Base-by-base conservation (phyloP, 1,284 basidiomycete species). In the Lentinus polychrous region DNA sequence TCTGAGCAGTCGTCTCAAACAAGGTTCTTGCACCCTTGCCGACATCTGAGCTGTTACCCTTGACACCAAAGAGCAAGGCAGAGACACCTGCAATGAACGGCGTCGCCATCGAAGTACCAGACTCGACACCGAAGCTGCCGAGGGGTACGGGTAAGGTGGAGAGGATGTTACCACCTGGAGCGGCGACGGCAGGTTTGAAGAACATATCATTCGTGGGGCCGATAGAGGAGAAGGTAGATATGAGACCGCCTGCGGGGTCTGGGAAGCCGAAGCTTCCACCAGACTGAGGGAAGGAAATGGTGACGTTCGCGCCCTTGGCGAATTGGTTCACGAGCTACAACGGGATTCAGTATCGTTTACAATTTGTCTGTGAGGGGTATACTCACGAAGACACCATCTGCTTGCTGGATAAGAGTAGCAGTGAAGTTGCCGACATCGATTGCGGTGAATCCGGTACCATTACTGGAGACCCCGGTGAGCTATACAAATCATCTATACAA, bases 71-170 rank as follows among this genome's bases (percentile, higher is more conserved):
- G 45, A 84, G 71, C 2, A 90, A 70, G 1, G 85, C 86, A 12
- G 79, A 72, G 36, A 75, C 72, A 8, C 84, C 86, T 2, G 86
- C 78, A 44, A 80, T 67, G 65, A 79, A 82, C 0, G 75, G 76
- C 14, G 70, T 69, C 1, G 71, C 69, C 67, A 72, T 71, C 10
- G 63, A 64, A 24, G 67, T 68, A 15, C 74, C 79, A 17, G 71
- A 79, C 32, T 65, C 53, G 38, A 75, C 64, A 4, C 65, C 66
- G 50, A 69, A 73, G 10, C 65, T 65, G 36, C 77, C 76, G 3
- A 72, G 58, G 31, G 65, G 66, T 36, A 70, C 57, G 2, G 77
- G 76, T 40, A 72, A 66, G 2, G 80, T 81, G 15, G 75, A 82
- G n/a, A 83, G 66, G 48, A 85, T 83, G 54, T 72, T 71, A 5